Base-by-base conservation (phyloP, 495 filamentous ascomycete genomes). In the Penicillium salamii region DNA sequence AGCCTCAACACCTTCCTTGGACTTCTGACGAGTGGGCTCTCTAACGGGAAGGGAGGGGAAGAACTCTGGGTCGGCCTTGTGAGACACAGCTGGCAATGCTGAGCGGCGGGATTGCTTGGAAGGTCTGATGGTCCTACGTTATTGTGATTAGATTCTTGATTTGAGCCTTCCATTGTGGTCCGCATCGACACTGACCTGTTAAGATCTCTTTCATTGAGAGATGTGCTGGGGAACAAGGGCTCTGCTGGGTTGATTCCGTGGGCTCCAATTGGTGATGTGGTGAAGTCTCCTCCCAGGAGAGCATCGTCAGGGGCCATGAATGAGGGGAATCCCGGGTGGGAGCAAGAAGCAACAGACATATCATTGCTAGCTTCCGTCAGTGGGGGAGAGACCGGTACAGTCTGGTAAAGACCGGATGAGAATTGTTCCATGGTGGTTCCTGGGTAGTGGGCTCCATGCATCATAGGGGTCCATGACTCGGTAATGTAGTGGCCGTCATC, bases 361-460 rank as follows among this genome's bases (percentile, higher is more conserved):
- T 74, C 71, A 70, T 71, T 69, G 51, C 72, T 72, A 13, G 68
- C 70, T 55, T 76, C 72, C 8, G 71, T 74, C 57, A 76, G 47
- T 28, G 72, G 72, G 24, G 72, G 72, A 39, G 72, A 75, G 43
- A 76, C 69, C 5, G 72, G 72, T 3, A 68, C 62, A 14, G 67
- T 52, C 55, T 66, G 69, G 57, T 69, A 72, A 42, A 72, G 57
- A 52, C 61, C 58, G 18, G 69, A 61, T 21, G 65, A 60, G 23
- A 69, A 65, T 44, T 72, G 68, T 28, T 71, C 69, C 58, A 73
- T 52, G 26, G 61, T 52, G 18, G 69, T 64, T 66, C 70, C 70
- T 46, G 63, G 67, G 64, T 67, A 70, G 32, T 69, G 54, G 44
- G 49, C 54, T 53, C 74, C 70, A 53, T 61, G 44, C 51, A 71